Conservation (phyloP, 2,329 filamentous ascomycete genomes). For the Talaromyces sp. region DNA sequence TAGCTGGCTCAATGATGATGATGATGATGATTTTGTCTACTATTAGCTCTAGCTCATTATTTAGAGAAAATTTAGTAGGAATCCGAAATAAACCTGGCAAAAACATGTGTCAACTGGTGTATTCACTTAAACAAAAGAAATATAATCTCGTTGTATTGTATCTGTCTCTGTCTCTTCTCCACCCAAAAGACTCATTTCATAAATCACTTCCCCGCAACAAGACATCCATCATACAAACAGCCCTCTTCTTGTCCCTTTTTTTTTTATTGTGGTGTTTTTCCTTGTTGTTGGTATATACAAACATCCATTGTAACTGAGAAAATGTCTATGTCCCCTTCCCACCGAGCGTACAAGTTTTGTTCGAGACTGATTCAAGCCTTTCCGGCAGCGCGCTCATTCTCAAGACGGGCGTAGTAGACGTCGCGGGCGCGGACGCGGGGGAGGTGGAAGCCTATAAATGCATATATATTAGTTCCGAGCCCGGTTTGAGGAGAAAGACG, state of each 20-base stretch:
- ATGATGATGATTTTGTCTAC: background rate
- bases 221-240: background rate
- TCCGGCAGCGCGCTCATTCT: slow-evolving; percentile 51
- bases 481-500: background rate
- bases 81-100: background rate
- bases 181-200: background rate
- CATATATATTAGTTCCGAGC: background rate
- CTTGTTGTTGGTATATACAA: background rate
- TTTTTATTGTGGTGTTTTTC: background rate
- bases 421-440: slow-evolving; percentile 59
- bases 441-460: slow-evolving; percentile 54
- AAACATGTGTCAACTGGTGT: background rate
- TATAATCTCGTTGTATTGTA: background rate
- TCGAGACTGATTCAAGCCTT: slow-evolving; percentile 21
- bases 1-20: background rate
- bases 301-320: background rate
- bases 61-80: too few species aligned
- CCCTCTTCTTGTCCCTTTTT: background rate
- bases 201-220: background rate
- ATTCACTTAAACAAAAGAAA: background rate
- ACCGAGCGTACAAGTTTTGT: slow-evolving; percentile 3
- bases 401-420: slow-evolving; percentile 57
- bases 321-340: background rate
- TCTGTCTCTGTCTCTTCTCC: background rate
- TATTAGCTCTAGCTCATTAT: too few species aligned